Conservation (phyloP, 768 basidiomycete species). For the Russula brevipes region DNA sequence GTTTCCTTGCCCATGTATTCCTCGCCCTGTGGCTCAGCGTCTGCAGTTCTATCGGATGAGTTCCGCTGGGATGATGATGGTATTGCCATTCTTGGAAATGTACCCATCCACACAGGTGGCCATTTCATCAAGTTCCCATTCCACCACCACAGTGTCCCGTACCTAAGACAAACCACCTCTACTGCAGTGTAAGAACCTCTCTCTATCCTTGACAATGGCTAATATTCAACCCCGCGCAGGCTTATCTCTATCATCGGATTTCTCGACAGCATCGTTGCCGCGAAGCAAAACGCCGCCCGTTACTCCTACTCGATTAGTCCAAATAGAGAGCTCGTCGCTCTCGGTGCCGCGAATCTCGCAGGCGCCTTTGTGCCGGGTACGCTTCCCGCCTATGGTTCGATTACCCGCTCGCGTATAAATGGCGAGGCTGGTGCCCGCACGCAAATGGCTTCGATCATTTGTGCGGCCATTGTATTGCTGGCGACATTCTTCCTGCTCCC, state of each 20-base stretch:
- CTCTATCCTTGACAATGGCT: background rate
- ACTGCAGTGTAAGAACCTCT: constrained; percentile 59
- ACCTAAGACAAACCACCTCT: constrained; percentile 73
- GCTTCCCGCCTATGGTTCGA: constrained; percentile 88
- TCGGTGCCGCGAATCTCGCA: constrained; percentile 77
- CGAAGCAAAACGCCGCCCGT: constrained; percentile 83
- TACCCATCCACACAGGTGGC: constrained; percentile 55
- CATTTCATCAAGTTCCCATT: constrained; percentile 76
- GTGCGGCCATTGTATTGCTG: constrained; percentile 66
- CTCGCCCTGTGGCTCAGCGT: background rate
- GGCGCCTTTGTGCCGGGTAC: constrained; percentile 83
- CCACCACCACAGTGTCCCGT: constrained; percentile 49
- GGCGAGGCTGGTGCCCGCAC: constrained; percentile 84
- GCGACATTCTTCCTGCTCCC: constrained; percentile 89
- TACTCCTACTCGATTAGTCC: constrained; percentile 88
- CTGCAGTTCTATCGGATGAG: constrained; percentile 59
- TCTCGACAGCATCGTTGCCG: constrained; percentile 91
- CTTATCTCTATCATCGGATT: constrained; percentile 83
- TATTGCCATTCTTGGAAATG: constrained; percentile 76
- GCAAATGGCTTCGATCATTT: constrained; percentile 83
- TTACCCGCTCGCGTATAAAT: constrained; percentile 88
- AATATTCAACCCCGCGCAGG: constrained; percentile 34
- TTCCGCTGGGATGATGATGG: constrained; percentile 74
- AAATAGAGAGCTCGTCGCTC: constrained; percentile 91
- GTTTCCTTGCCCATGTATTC: constrained; percentile 26